phyloP scores from a whole-genome alignment of 768 basidiomycete species.

The Pulveroboletus sp. region DNA sequence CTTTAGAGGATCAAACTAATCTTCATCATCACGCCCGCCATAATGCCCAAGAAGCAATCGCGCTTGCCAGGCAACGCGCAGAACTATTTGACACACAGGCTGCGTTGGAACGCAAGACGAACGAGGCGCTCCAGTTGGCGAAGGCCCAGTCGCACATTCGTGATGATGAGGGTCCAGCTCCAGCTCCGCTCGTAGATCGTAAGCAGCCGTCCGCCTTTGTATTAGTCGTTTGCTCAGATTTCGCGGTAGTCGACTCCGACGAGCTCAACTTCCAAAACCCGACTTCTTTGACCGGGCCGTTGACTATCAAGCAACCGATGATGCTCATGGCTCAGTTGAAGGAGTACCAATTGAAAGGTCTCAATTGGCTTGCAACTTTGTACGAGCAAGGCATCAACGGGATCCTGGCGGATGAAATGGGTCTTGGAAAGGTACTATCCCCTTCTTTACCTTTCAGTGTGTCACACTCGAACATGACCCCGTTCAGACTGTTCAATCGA shows the following conservation, averaged over 20 bases:
- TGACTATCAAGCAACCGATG: slow-evolving; percentile 87
- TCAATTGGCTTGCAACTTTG: slow-evolving; percentile 95
- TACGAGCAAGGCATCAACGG: slow-evolving; percentile 99
- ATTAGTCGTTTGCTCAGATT: slow-evolving; percentile 2
- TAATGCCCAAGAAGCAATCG: slow-evolving; percentile 88
- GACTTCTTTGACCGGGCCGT: slow-evolving; percentile 76
- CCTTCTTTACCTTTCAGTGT: slow-evolving; percentile 5
- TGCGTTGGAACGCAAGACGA: slow-evolving; percentile 76
- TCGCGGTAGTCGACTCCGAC: slow-evolving; percentile 76
- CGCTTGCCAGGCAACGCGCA: slow-evolving; percentile 72
- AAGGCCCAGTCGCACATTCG: slow-evolving; percentile 47
- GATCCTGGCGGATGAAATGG: slow-evolving; percentile 99
- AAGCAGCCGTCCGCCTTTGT: slow-evolving; percentile 28
- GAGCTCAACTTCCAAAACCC: slow-evolving; percentile 99
- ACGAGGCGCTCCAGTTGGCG: slow-evolving; percentile 68
- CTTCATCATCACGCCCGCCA: slow-evolving; percentile 78
- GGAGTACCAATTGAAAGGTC: slow-evolving; percentile 96
- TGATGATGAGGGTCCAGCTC: slow-evolving; percentile 33
- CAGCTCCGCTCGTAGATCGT: slow-evolving; percentile 68
- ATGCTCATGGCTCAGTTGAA: slow-evolving; percentile 97
- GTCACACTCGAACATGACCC: not conserved
- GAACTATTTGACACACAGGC: slow-evolving; percentile 81
- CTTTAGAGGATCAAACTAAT: slow-evolving; percentile 80
- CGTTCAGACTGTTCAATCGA: slow-evolving; percentile 89
- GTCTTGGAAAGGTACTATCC: slow-evolving; percentile 71